Evolutionary conservation across 768 basidiomycete genomes (phyloP), one percentile per base, ranked within the genome.

Genomic region (Clitopilus hobsonii): DNA sequence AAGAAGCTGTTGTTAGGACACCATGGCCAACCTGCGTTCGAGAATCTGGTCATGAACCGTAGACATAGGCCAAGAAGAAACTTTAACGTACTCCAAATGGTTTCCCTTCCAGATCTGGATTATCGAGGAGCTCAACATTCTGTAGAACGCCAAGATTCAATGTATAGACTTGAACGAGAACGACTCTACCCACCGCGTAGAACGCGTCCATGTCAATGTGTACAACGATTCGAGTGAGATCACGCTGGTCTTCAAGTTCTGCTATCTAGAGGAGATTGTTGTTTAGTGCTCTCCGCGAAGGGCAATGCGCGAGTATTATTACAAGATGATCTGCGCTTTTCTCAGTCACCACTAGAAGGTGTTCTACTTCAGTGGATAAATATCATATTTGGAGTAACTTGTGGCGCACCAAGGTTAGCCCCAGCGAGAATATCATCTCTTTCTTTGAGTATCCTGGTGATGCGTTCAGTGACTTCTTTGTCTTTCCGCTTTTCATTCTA

Each of bases 191-290:
- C 53, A 77, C 77, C 0, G 90, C 89, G 59, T 81, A 94, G 71
- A 96, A 97, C 3, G 93, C 92, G 67, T 98, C 96, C 84, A 95
- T 94, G 64, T 99, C 97, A 26, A 97, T 86, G 65, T 98, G 94
- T 5, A 98, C 90, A 56, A 99, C 91, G 18, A 72, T 80, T 67
- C 95, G 91, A 2, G 81, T 80, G 25, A 98, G 71, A 66, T 98
- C 94, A 47, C 94, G 74, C 50, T 82, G 76, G 1, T 76, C 70
- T 67, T 96, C 93, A 3, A 96, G 74, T 56, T 89, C 84, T 18
- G 73, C 70, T 3, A 95, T 74, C 90, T 86, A n/a, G 53, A 29
- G 32, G 4, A 11, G 8, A 18, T 18, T 10, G 22, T 45, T 20
- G 10, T 6, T 45, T 18, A 45, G 41, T 8, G 4, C 6, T 16